phyloP scores from a whole-genome alignment of 257 asterid species.

The Nyctanthes arbortristis region DNA sequence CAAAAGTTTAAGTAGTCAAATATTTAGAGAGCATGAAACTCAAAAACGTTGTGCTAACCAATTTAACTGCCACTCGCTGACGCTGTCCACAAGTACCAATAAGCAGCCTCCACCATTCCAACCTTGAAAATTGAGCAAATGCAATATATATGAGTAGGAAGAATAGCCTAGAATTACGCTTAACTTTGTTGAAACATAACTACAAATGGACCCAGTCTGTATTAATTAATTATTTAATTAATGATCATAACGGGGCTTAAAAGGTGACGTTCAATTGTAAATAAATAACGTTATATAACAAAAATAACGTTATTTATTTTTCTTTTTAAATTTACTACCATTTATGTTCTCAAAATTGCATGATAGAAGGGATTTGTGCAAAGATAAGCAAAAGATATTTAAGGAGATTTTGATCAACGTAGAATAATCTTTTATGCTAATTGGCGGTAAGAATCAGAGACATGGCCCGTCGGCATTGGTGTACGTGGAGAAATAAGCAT shows the following conservation, averaged over 20 bases:
- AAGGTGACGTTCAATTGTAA: no score
- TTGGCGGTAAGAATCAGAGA: not conserved
- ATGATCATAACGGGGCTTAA: no score
- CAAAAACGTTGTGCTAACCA: conserved; percentile 26
- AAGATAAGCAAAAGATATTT: not conserved
- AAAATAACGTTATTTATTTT: no score
- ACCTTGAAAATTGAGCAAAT: not conserved
- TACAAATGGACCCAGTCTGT: no score
- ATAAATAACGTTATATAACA: no score
- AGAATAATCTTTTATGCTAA: not conserved
- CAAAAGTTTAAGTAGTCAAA: conserved; percentile 15
- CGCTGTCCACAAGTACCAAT: conserved; percentile 28
- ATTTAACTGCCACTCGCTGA: conserved; percentile 23
- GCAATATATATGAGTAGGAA: not conserved
- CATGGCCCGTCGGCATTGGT: not conserved
- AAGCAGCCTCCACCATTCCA: not conserved
- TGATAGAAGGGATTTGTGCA: no score
- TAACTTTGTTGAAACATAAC: not conserved
- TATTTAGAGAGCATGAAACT: conserved; percentile 15
- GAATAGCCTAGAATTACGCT: not conserved
- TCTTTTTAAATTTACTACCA: conserved; percentile 21
- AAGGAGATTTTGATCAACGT: not conserved
- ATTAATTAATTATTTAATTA: no score
- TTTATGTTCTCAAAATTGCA: conserved; percentile 17
- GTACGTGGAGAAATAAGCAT: not conserved